These are phyloP conservation scores for Metschnikowia kofuensis DNA, from an alignment of 805 yeast genomes.

Conservation along the genomic window DNA sequence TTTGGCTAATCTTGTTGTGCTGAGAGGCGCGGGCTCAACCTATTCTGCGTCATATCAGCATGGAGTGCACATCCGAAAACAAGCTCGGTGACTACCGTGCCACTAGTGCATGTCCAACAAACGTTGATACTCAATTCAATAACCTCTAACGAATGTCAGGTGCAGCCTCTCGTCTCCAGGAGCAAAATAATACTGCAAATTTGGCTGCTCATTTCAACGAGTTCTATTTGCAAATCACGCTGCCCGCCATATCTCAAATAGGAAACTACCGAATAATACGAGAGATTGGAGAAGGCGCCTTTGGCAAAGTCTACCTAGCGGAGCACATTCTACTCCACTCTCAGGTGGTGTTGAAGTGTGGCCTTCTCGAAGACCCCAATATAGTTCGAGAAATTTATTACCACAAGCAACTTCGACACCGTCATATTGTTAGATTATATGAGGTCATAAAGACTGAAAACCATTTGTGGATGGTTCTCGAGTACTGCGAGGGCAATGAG, in stretches of 20 bases:
- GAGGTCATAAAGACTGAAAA: conserved; percentile 82
- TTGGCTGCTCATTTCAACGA: conserved; percentile 65
- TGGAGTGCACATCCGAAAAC: conserved; percentile 7
- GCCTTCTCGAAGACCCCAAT: conserved; percentile 74
- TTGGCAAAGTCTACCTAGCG: conserved; percentile 89
- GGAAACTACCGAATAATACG: conserved; percentile 76
- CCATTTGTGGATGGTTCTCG: conserved; percentile 82
- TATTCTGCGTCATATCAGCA: background rate
- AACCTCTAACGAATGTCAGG: conserved; percentile 11
- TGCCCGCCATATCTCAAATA: conserved; percentile 55
- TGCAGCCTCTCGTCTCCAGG: conserved; percentile 18
- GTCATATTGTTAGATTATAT: conserved; percentile 77
- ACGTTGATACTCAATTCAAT: background rate
- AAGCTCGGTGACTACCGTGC: background rate
- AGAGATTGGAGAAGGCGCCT: conserved; percentile 88
- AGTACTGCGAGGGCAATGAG: conserved; percentile 83
- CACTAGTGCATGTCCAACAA: background rate
- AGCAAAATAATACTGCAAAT: conserved; percentile 44
- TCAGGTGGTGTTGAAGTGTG: conserved; percentile 81
- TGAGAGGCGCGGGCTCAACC: background rate
- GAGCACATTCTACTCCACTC: conserved; percentile 68
- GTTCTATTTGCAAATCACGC: conserved; percentile 45
- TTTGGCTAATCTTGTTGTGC: background rate
- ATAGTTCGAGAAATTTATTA: conserved; percentile 88
- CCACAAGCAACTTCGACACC: conserved; percentile 79